A percentile compares a stretch with the other conserved stretches of the same genome.
phyloP scores from a whole-genome alignment of 1,139 yeast species.

The Pichia sp. region DNA sequence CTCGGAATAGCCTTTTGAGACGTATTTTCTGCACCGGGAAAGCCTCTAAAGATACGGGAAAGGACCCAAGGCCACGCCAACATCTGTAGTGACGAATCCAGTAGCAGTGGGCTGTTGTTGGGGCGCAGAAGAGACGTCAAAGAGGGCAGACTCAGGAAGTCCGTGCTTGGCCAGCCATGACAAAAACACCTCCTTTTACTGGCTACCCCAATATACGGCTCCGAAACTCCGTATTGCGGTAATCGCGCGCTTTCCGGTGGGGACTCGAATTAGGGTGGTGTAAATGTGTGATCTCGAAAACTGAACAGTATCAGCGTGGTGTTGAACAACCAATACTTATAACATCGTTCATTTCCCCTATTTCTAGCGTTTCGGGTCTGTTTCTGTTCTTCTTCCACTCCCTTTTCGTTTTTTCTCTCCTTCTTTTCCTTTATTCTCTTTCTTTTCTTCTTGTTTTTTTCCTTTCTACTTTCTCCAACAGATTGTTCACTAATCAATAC shows the following conservation, averaged over 20 bases:
- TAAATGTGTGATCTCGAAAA: slow-evolving; percentile 1
- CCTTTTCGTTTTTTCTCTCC: neutral
- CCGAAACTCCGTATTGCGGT: slow-evolving; percentile 5
- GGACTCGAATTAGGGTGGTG: neutral
- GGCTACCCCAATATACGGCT: slow-evolving; percentile 3
- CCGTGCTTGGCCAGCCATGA: neutral
- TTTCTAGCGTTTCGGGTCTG: neutral
- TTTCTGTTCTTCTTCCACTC: neutral
- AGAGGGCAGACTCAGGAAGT: neutral
- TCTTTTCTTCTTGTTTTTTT: neutral
- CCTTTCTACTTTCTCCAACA: neutral
- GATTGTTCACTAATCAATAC: slow-evolving; percentile 2
- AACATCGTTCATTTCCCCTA: slow-evolving; percentile 6
- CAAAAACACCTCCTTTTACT: slow-evolving; percentile 2
- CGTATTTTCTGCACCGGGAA: neutral
- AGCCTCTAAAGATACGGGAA: neutral
- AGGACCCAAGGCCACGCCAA: neutral
- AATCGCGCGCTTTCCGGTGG: neutral
- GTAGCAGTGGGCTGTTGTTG: neutral
- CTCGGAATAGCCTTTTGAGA: neutral
- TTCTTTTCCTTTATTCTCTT: neutral
- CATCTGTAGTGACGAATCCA: neutral
- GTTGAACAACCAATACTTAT: slow-evolving; percentile 1
- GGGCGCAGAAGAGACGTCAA: neutral
- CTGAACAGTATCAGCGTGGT: neutral